Evolutionary conservation across 768 basidiomycete species (phyloP).

Genomic region (Tephrocybe sp.): DNA sequence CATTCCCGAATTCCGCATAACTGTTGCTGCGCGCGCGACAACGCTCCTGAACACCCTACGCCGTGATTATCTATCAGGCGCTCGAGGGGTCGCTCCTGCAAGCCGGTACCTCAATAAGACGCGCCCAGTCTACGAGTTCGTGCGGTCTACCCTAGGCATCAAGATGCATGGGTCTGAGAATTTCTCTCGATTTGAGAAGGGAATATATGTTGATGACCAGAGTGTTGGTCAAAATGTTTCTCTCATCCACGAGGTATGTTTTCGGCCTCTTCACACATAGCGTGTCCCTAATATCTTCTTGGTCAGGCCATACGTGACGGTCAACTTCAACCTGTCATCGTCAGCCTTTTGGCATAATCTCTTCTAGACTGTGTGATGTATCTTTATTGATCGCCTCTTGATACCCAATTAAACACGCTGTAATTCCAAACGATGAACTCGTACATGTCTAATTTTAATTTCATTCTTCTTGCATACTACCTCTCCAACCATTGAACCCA

Average conservation of each 20-base stretch:
- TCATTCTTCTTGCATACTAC: too few relatives aligned
- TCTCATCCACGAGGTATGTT: constrained; percentile 71
- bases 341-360: constrained; percentile 31
- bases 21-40: constrained; percentile 48
- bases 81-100: constrained; percentile 65
- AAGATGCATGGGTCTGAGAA: constrained; percentile 82
- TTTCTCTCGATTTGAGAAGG: constrained; percentile 54
- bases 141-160: constrained; percentile 70
- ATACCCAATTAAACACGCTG: background rate
- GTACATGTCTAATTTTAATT: too few relatives aligned
- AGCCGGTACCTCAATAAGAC: constrained; percentile 67
- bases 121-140: constrained; percentile 72
- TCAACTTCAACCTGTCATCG: constrained; percentile 45
- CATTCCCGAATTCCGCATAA: constrained; percentile 56
- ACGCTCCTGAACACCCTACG: constrained; percentile 49
- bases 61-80: constrained; percentile 57
- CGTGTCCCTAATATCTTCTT: background rate
- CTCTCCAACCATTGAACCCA: too few relatives aligned
- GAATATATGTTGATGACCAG: constrained; percentile 64
- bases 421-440: too few relatives aligned
- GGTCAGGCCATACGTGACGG: constrained; percentile 51
- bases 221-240: constrained; percentile 73
- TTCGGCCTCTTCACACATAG: constrained; percentile 1
- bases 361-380: background rate
- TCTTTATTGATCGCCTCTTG: background rate